phyloP scores from a whole-genome alignment of 176 grass and related monocot genomes.

The Oryza longistaminata region DNA sequence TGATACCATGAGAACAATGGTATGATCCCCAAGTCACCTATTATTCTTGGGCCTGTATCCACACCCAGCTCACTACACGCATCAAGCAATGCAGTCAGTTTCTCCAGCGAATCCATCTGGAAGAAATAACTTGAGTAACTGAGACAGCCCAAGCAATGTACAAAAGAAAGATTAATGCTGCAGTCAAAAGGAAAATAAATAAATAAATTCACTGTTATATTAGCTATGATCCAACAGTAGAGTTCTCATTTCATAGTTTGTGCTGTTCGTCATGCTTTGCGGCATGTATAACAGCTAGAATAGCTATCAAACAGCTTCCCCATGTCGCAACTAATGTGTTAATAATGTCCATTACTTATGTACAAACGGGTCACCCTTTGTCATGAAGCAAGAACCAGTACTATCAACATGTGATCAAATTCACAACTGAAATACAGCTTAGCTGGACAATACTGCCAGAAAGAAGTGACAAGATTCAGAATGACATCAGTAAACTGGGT shows the following conservation, averaged over 20 bases:
- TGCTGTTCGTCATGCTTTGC: not conserved
- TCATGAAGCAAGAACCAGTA: not conserved
- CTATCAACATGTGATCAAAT: not conserved
- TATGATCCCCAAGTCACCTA: conserved; percentile 90
- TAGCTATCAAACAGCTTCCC: not conserved
- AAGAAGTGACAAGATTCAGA: conserved; percentile 12
- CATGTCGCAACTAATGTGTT: not conserved
- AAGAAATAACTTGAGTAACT: conserved; percentile 53
- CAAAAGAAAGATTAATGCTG: conserved; percentile 31
- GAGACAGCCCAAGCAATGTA: conserved; percentile 44
- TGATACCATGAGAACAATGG: conserved; percentile 98
- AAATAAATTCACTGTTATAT: not conserved
- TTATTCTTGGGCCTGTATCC: conserved; percentile 71
- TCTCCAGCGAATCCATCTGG: conserved; percentile 94
- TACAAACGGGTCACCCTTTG: not conserved
- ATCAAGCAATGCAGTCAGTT: conserved; percentile 97
- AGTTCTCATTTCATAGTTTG: not conserved
- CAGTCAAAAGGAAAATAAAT: not conserved
- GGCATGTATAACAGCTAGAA: not conserved
- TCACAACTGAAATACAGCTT: conserved; percentile 17
- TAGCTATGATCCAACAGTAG: not conserved
- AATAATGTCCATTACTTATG: not conserved
- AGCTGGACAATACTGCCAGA: not conserved
- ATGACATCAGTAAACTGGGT: not conserved
- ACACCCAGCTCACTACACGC: conserved; percentile 89